Percentiles rank a stretch among this genome's conserved stretches.
Evolutionary conservation across 768 basidiomycete species (phyloP).

Genomic region (Lyophyllum atratum): DNA sequence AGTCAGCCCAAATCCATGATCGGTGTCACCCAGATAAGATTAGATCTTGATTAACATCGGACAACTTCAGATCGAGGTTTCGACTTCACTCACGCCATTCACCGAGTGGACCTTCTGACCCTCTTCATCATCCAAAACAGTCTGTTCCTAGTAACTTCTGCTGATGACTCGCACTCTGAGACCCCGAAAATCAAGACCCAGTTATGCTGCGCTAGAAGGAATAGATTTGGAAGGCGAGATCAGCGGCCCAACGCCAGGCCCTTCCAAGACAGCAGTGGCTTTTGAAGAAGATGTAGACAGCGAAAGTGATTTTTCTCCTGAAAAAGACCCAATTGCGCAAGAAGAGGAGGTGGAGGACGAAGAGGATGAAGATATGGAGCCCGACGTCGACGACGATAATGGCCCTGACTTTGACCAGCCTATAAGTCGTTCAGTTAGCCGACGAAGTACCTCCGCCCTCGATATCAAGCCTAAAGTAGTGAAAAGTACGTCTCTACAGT

Average conservation of each 20-base stretch:
- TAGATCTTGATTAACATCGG: too few relatives aligned
- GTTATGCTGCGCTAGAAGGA: slow-evolving; percentile 44
- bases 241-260: slow-evolving; percentile 33
- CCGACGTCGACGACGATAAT: slow-evolving; percentile 24
- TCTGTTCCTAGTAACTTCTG: not conserved
- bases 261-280: slow-evolving; percentile 39
- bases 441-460: slow-evolving; percentile 20
- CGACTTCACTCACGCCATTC: too few relatives aligned
- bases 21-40: too few relatives aligned
- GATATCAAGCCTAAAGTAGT: slow-evolving; percentile 26
- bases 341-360: slow-evolving; percentile 31
- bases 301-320: slow-evolving; percentile 59
- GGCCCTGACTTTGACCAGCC: slow-evolving; percentile 13
- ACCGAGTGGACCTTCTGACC: too few relatives aligned
- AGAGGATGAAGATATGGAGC: slow-evolving; percentile 27
- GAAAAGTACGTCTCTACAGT: slow-evolving; percentile 24
- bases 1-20: too few relatives aligned
- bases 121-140: too few relatives aligned
- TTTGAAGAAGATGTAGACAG: slow-evolving; percentile 36
- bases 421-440: slow-evolving; percentile 11
- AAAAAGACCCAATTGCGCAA: slow-evolving; percentile 28
- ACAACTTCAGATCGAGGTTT: too few relatives aligned
- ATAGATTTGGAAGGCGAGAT: slow-evolving; percentile 35
- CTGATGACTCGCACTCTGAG: slow-evolving; percentile 59
- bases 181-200: slow-evolving; percentile 51